A percentile compares a stretch with the other conserved stretches of the same genome.
These are phyloP conservation scores for Boechera divaricarpa DNA, from an alignment of 345 rosid species.

Conservation along the genomic window DNA sequence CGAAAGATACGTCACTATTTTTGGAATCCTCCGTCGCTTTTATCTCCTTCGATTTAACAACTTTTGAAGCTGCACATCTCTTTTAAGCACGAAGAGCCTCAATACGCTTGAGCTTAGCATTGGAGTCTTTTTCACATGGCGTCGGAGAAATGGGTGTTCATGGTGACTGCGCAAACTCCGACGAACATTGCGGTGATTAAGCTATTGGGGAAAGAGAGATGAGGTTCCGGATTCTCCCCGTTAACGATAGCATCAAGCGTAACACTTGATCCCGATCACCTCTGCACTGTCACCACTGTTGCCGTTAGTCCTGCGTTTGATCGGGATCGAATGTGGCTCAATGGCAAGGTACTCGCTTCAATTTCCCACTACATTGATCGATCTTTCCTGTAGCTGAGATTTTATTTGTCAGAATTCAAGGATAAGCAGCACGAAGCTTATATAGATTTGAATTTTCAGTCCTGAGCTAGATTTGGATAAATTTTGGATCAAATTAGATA, in stretches of 20 bases:
- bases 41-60: background rate
- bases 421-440: background rate
- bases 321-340: conserved; percentile 98
- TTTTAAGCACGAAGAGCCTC: conserved; percentile 3
- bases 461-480: conserved; percentile 1
- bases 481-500: background rate
- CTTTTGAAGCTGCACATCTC: conserved; percentile 28
- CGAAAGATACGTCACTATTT: background rate
- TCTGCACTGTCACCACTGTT: conserved; percentile 93
- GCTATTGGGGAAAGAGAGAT: conserved; percentile 97
- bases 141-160: conserved; percentile 69
- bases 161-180: conserved; percentile 91
- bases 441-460: background rate
- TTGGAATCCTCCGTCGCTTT: conserved; percentile 38
- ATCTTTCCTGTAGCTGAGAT: conserved; percentile 1
- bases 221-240: conserved; percentile 86
- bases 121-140: conserved; percentile 48
- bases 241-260: conserved; percentile 97
- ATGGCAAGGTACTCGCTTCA: conserved; percentile 71
- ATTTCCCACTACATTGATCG: background rate
- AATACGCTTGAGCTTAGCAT: background rate
- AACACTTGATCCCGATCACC: conserved; percentile 91
- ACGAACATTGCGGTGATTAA: conserved; percentile 96
- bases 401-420: background rate
- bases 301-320: conserved; percentile 85